Conservation (phyloP, 2,329 filamentous ascomycete species). For the Colletotrichum karsti region DNA sequence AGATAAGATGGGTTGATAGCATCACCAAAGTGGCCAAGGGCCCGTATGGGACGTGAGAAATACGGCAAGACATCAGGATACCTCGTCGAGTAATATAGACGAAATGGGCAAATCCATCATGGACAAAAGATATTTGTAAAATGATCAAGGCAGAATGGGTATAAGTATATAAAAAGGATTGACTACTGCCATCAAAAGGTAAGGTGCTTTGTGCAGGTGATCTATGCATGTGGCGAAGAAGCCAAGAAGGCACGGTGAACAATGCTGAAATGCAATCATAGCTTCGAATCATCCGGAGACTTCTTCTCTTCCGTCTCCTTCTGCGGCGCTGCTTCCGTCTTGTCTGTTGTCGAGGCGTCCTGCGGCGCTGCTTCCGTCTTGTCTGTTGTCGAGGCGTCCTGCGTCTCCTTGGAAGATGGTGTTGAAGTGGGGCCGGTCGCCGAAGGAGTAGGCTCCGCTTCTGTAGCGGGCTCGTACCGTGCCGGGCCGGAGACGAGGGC, state of each 20-base stretch:
- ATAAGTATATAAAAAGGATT: constrained; percentile 9
- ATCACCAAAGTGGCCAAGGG: too few species aligned
- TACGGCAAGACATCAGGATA: too few species aligned
- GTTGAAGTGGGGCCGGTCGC: neutral
- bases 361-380: neutral
- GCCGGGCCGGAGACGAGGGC: neutral
- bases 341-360: neutral
- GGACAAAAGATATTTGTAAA: neutral
- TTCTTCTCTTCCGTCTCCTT: neutral
- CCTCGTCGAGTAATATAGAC: neutral
- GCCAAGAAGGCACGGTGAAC: neutral
- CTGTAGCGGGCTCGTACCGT: constrained; percentile 1
- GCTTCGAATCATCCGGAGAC: neutral
- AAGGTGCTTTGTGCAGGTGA: neutral
- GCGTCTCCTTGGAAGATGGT: neutral
- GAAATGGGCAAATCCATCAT: neutral
- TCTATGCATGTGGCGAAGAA: neutral
- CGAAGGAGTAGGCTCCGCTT: neutral
- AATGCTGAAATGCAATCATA: neutral
- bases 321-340: neutral
- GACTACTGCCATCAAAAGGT: neutral
- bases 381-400: neutral
- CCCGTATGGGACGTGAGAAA: too few species aligned
- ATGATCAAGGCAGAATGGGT: constrained; percentile 4
- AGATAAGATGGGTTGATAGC: too few species aligned